These are phyloP conservation scores for Sanguinoderma infundibulare DNA, from an alignment of 1,284 basidiomycete genomes.

Conservation along the genomic window DNA sequence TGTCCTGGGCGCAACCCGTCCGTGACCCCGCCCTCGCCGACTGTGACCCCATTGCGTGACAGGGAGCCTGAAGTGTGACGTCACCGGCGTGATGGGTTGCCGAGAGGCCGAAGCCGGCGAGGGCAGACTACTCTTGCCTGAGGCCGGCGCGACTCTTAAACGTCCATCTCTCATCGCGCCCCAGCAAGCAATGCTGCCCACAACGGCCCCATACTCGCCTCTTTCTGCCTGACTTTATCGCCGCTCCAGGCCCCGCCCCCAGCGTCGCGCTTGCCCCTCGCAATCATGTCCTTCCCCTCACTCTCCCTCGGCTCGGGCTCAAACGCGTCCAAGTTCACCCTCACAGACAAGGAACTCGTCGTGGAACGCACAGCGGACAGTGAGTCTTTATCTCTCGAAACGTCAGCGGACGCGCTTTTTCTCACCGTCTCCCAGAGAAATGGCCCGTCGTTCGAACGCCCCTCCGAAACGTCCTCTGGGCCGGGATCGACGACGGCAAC, in stretches of 20 bases:
- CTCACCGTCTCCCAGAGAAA: constrained; percentile 22
- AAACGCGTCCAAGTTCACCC: constrained; percentile 31
- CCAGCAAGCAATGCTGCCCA: not conserved
- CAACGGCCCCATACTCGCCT: not conserved
- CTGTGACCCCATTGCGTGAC: constrained; percentile 10
- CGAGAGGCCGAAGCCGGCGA: no score
- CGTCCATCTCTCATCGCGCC: no score
- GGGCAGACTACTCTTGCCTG: no score
- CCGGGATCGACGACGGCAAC: constrained; percentile 40
- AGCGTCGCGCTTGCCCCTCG: no score
- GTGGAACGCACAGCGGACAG: constrained; percentile 36
- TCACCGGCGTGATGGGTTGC: not conserved
- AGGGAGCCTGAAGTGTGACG: constrained; percentile 10
- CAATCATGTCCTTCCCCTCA: constrained; percentile 16
- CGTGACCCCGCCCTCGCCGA: constrained; percentile 15
- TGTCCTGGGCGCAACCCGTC: constrained; percentile 14
- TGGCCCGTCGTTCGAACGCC: constrained; percentile 40
- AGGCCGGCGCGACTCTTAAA: no score
- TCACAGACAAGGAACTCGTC: constrained; percentile 35
- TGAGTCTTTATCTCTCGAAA: constrained; percentile 2
- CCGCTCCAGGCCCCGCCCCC: not conserved
- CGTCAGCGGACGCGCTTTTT: not conserved
- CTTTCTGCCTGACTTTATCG: not conserved
- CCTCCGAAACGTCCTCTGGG: constrained; percentile 56
- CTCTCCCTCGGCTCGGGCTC: constrained; percentile 26